These are phyloP conservation scores for Pseudopyrenochaeta lycopersici DNA, from an alignment of 2,329 filamentous ascomycete species.

Conservation along the genomic window DNA sequence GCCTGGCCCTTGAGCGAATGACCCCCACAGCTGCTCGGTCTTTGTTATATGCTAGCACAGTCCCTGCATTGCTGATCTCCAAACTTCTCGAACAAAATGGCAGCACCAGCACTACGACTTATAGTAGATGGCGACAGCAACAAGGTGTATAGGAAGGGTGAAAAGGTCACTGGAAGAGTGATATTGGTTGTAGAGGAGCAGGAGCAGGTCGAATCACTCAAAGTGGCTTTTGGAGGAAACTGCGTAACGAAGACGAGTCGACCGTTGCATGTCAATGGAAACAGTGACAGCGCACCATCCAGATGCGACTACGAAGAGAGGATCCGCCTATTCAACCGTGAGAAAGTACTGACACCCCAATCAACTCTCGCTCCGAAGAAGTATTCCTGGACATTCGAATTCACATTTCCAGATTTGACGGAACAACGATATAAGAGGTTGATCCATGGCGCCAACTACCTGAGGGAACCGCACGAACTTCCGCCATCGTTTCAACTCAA, in stretches of 20 bases:
- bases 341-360: constrained; percentile 31
- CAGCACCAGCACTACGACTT: constrained; percentile 36
- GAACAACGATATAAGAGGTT: constrained; percentile 37
- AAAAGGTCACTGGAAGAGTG: constrained; percentile 46
- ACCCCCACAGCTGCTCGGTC: constrained; percentile 1
- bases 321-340: constrained; percentile 40
- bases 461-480: constrained; percentile 41
- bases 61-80: constrained; percentile 39
- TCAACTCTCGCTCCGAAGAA: constrained; percentile 34
- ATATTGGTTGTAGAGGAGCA: constrained; percentile 38
- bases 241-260: constrained; percentile 45
- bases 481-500: constrained; percentile 43
- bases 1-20: constrained; percentile 30
- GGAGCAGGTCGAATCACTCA: constrained; percentile 37
- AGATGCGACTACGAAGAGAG: constrained; percentile 39
- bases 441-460: constrained; percentile 38
- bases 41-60: constrained; percentile 31
- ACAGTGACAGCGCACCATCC: constrained; percentile 17
- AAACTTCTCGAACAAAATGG: constrained; percentile 30
- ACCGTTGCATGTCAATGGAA: constrained; percentile 28
- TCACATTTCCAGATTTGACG: constrained; percentile 44
- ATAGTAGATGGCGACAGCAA: constrained; percentile 42
- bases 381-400: constrained; percentile 47
- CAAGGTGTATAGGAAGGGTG: constrained; percentile 40
- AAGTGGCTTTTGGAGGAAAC: constrained; percentile 40